These are phyloP conservation scores for Torulaspora quercuum DNA, from an alignment of 805 yeast genomes.

Conservation along the genomic window DNA sequence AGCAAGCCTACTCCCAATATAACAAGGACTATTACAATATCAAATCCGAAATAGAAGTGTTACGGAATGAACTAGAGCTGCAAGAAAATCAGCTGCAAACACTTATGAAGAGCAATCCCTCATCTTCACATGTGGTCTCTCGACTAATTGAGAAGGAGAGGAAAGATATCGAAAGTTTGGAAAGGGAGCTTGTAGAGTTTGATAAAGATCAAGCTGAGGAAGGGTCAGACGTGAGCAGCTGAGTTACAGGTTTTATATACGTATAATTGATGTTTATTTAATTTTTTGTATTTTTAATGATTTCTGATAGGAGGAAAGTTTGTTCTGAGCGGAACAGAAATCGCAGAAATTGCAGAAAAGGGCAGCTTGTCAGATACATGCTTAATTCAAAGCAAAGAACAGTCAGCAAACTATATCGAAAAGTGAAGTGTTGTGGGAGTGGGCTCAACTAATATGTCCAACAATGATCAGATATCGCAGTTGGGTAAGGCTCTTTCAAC, in stretches of 20 bases:
- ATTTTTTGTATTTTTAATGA: slow-evolving; percentile 2
- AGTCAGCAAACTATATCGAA: too few species aligned
- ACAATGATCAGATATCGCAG: slow-evolving; percentile 33
- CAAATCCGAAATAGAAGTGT: slow-evolving; percentile 37
- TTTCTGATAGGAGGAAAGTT: slow-evolving; percentile 8
- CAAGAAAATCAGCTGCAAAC: slow-evolving; percentile 33
- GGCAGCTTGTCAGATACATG: too few species aligned
- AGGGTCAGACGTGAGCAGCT: too few species aligned
- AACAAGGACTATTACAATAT: slow-evolving; percentile 45
- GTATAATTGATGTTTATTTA: neutral
- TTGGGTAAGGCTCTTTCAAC: slow-evolving; percentile 50
- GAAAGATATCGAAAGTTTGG: slow-evolving; percentile 44
- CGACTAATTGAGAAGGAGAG: slow-evolving; percentile 46
- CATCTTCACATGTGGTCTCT: slow-evolving; percentile 30
- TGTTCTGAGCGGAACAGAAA: slow-evolving; percentile 3
- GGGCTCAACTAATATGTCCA: slow-evolving; percentile 26
- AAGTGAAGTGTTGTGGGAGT: too few species aligned
- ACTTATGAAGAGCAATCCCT: slow-evolving; percentile 11
- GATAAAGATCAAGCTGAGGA: slow-evolving; percentile 1
- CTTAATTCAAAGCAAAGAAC: too few species aligned
- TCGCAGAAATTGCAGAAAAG: slow-evolving; percentile 1
- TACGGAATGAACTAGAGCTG: slow-evolving; percentile 22
- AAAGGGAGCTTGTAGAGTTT: slow-evolving; percentile 34
- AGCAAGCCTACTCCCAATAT: slow-evolving; percentile 42
- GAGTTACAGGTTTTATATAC: neutral